These are phyloP conservation scores for Biancaea sappan DNA, from an alignment of 306 rosid species.

Conservation along the genomic window DNA sequence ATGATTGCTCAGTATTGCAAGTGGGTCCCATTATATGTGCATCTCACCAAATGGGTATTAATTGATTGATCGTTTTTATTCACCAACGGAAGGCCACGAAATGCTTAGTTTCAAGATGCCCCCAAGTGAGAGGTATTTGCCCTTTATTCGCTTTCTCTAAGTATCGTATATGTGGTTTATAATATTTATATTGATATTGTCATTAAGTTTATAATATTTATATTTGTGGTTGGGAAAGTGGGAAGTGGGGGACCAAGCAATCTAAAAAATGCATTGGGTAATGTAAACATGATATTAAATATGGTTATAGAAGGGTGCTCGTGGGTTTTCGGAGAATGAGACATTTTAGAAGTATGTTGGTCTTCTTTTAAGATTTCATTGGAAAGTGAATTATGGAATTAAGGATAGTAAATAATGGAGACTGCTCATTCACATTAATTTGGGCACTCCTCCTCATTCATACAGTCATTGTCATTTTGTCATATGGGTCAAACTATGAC, in stretches of 20 bases:
- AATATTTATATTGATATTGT: too few species aligned
- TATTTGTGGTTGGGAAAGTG: constrained; percentile 26
- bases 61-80: constrained; percentile 47
- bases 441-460: constrained; percentile 39
- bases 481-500: neutral
- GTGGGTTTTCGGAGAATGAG: constrained; percentile 97
- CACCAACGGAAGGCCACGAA: constrained; percentile 44
- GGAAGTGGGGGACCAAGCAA: constrained; percentile 71
- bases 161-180: constrained; percentile 10
- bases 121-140: constrained; percentile 24
- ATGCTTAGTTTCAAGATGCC: constrained; percentile 20
- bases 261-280: constrained; percentile 58
- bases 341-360: constrained; percentile 92
- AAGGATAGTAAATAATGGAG: constrained; percentile 31
- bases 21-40: constrained; percentile 65
- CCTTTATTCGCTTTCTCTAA: constrained; percentile 35
- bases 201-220: neutral
- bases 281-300: constrained; percentile 52
- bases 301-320: constrained; percentile 72
- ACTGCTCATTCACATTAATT: constrained; percentile 40
- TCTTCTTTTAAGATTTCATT: constrained; percentile 91
- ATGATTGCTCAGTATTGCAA: constrained; percentile 49
- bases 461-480: too few species aligned
- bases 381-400: constrained; percentile 56
- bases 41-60: constrained; percentile 55